Evolutionary conservation across 768 basidiomycete genomes (phyloP), one percentile per base, ranked within the genome.

Genomic region (Floccularia luteovirens): DNA sequence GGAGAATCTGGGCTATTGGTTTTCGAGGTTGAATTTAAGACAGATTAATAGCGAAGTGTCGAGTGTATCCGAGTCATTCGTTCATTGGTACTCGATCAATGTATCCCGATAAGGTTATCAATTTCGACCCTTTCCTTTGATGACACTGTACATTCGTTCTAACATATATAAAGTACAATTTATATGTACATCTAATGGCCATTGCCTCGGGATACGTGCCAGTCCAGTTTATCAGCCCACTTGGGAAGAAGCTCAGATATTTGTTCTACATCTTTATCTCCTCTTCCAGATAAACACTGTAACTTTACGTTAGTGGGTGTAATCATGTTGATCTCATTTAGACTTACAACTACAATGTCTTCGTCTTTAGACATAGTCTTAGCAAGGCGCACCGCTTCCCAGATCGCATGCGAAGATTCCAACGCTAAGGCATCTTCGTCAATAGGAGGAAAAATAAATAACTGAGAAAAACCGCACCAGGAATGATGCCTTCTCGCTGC

Each of bases 211-310:
- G 72, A 71, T 31, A 93, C 67, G 51, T 93, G 90, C 94, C 94
- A 98, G 69, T 93, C 87, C 24, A 98, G 73, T 49, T 64, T 80
- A 53, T 96, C 84, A 8, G 87, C 91, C 94, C 93, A 97, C 62
- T 94, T 88, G 8, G 94, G 94, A 41, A 99, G 69, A 28, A 97
- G 67, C 52, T 93, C 67, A n/a, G 86, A 91, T 42, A 99, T 92
- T 55, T 98, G 87, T 49, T 94, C 87, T 3, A 99, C 96, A 55
- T 99, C 94, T 62, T 98, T 98, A 62, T 98, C 92, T 13, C 96
- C 96, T 46, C 94, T 79, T 36, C 94, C 94, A 39, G 90, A 93
- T 38, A 97, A 67, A 54, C 91, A 96, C 89, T 93, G n/a, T n/a
- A 43, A 19, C 2, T 19, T 21, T 4, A 24, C 3, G 14, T 7